Evolutionary conservation across 257 asterid genomes (phyloP).

Genomic region (Capsicum pubescens): DNA sequence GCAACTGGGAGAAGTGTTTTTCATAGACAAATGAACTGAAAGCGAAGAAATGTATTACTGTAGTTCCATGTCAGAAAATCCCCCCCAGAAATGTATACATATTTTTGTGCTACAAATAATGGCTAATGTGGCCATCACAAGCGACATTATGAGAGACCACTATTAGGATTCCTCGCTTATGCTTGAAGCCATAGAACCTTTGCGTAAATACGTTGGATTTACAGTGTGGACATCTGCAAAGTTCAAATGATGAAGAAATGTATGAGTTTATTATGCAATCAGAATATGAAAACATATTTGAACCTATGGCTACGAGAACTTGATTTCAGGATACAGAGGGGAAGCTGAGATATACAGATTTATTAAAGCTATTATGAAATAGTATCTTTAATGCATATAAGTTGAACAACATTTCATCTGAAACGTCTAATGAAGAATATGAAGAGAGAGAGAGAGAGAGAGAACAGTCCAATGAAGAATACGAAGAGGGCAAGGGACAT

Average conservation of each 20-base stretch:
- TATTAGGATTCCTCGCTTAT: not conserved
- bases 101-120: not conserved
- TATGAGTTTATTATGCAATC: not conserved
- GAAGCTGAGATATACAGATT: not conserved
- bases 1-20: not conserved
- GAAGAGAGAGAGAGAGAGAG: not conserved
- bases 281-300: not conserved
- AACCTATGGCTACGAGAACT: not conserved
- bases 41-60: constrained; percentile 21
- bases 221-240: constrained; percentile 1
- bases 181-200: not conserved
- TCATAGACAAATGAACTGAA: not conserved
- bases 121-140: not conserved
- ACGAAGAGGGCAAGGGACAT: not conserved
- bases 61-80: not conserved
- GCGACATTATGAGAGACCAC: not conserved
- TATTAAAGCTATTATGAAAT: not conserved
- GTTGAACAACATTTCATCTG: not conserved
- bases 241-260: not conserved
- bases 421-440: constrained; percentile 1
- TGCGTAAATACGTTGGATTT: not conserved
- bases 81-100: not conserved
- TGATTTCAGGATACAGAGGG: not conserved
- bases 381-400: not conserved
- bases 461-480: not conserved